Evolutionary conservation across 805 yeast species (phyloP), one percentile per base, ranked within the genome.

Genomic region (Candida pseudoglaebosa): DNA sequence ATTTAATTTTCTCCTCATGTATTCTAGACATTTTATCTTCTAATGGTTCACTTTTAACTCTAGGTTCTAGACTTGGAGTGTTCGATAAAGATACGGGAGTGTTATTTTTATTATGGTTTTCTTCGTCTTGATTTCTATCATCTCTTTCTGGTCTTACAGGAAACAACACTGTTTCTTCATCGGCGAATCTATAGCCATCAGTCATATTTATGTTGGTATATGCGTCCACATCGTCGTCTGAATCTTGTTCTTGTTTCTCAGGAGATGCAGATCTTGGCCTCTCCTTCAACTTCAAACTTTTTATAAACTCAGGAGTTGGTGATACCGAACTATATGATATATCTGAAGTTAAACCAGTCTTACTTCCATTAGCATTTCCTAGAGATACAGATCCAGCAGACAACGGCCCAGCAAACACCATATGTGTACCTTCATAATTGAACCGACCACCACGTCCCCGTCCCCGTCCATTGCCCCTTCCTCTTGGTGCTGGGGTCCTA

Each of bases 341-440:
- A 39, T 58, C 70, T 20, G 39, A 39, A 5, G 66, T 54, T 15
- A 56, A 46, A 12, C 59, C 61, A 15, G 48, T 42, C 36, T 59
- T 61, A 19, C 57, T 32, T 5, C 55, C 56, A 36, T 45, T 47
- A 2, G 49, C 46, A 32, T 54, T 58, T 3, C 73, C 72, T 44
- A 73, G 48, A 2, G 77, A 61, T 3, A 75, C 78, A 1, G 75
- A 67, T 9, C 88, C 89, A 26, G 82, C 71, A 5, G 90, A 77
- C 39, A 85, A 64, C 0, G 91, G 88, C 13, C 95, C 95, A 1
- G 84, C 67, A 2, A 84, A 73, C 5, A 84, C 82, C 26, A 84
- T 63, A 48, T 79, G 84, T 0, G 90, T 82, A 15, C 72, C 72
- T 29, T 67, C 65, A 54, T 67, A 61, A 48, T 62, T 47, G 45